phyloP scores from a whole-genome alignment of 441 rosid species.

The Arabidopsis hybrid region DNA sequence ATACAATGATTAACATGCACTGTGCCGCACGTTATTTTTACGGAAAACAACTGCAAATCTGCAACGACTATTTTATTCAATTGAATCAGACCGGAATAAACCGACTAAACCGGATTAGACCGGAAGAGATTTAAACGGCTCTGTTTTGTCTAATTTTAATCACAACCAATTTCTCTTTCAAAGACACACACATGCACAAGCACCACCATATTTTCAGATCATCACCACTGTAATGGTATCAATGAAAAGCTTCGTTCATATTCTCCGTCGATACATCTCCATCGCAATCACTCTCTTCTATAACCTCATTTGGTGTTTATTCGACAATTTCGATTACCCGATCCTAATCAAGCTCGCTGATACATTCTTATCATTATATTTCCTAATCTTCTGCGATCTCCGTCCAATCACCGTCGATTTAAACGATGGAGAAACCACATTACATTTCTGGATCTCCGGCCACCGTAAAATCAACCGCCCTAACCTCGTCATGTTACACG shows the following conservation, averaged over 20 bases:
- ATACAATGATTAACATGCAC: not conserved
- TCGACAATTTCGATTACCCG: constrained; percentile 37
- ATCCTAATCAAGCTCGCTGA: constrained; percentile 51
- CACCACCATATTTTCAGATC: not conserved
- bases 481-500: constrained; percentile 63
- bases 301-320: constrained; percentile 27
- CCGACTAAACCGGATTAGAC: not conserved
- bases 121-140: constrained; percentile 9
- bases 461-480: constrained; percentile 52
- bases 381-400: constrained; percentile 51
- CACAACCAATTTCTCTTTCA: not conserved
- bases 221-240: constrained; percentile 41
- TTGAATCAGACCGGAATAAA: not conserved
- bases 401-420: constrained; percentile 59
- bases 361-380: constrained; percentile 51
- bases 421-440: constrained; percentile 58
- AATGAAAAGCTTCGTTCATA: constrained; percentile 37
- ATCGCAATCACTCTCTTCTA: constrained; percentile 38
- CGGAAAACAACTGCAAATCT: not conserved
- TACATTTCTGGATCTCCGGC: constrained; percentile 64
- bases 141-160: constrained; percentile 26
- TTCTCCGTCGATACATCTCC: constrained; percentile 49
- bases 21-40: not conserved
- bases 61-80: not conserved
- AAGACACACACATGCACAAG: not conserved